These are phyloP conservation scores for Cynara cardunculus DNA, from an alignment of 129 eudicot species.

Conservation along the genomic window DNA sequence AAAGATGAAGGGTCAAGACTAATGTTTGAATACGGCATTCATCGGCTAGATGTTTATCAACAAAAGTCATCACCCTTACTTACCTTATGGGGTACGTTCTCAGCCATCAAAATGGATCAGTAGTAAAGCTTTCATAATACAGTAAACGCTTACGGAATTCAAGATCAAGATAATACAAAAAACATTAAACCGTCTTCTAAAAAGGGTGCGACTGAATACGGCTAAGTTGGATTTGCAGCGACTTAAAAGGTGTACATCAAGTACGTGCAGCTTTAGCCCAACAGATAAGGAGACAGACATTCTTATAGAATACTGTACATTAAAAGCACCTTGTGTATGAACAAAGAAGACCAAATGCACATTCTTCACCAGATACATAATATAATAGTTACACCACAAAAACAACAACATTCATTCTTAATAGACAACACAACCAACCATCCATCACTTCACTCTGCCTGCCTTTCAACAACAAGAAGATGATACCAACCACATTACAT, in stretches of 20 bases:
- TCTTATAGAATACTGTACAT: neutral
- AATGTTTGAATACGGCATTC: neutral
- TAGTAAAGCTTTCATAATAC: no score
- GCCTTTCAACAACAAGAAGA: neutral
- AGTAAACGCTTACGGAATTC: neutral
- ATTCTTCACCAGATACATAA: neutral
- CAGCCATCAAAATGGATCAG: no score
- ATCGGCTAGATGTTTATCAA: no score
- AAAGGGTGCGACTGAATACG: neutral
- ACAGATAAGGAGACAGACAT: neutral
- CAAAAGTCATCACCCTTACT: no score
- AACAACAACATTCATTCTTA: neutral
- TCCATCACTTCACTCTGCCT: slow-evolving; percentile 12
- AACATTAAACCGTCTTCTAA: no score
- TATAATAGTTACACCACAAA: neutral
- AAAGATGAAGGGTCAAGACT: no score
- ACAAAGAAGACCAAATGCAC: neutral
- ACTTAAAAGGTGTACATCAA: no score
- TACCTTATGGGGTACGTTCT: no score
- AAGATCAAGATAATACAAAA: neutral
- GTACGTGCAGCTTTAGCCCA: neutral
- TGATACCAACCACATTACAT: slow-evolving; percentile 4
- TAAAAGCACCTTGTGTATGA: neutral
- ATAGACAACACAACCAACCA: slow-evolving; percentile 12
- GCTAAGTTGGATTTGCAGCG: no score